These are phyloP conservation scores for Aureobasidium pullulans DNA, from an alignment of 2,329 filamentous ascomycete genomes.

Conservation along the genomic window DNA sequence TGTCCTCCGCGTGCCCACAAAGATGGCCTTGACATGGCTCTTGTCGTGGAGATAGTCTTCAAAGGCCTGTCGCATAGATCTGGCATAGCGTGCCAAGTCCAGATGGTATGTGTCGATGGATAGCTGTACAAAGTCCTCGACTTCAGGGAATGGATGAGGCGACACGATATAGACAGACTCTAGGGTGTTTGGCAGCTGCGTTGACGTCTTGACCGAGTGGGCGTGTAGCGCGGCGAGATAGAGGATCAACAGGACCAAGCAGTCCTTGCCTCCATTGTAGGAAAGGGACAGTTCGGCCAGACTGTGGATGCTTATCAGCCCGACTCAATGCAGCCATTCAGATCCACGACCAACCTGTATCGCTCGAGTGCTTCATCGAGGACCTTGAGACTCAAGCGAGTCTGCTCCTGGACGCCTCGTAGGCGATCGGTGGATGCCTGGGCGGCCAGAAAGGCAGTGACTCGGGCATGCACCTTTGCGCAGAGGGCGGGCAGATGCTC, in stretches of 20 bases:
- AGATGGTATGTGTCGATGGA: slow-evolving; percentile 66
- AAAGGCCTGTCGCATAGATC: slow-evolving; percentile 77
- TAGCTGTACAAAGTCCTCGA: slow-evolving; percentile 71
- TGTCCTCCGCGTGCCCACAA: slow-evolving; percentile 81
- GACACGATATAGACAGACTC: slow-evolving; percentile 87
- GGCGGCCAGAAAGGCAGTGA: slow-evolving; percentile 60
- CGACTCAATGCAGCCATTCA: background rate
- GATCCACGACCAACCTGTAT: slow-evolving; percentile 57
- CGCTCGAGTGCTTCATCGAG: slow-evolving; percentile 66
- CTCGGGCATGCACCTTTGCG: slow-evolving; percentile 48
- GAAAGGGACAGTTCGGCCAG: slow-evolving; percentile 76
- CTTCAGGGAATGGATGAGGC: slow-evolving; percentile 72
- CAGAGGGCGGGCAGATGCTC: slow-evolving; percentile 42
- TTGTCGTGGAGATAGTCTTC: slow-evolving; percentile 63
- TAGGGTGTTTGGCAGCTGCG: slow-evolving; percentile 37
- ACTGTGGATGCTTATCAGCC: slow-evolving; percentile 36
- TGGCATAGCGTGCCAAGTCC: slow-evolving; percentile 63
- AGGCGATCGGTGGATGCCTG: slow-evolving; percentile 51
- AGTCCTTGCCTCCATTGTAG: slow-evolving; percentile 98
- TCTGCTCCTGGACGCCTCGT: slow-evolving; percentile 64
- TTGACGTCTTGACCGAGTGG: slow-evolving; percentile 18
- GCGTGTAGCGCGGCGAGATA: slow-evolving; percentile 61
- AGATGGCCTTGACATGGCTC: slow-evolving; percentile 64
- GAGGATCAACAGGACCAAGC: slow-evolving; percentile 81
- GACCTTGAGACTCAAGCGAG: slow-evolving; percentile 62